phyloP scores from a whole-genome alignment of 441 rosid species.

The Raphanus hybrid region DNA sequence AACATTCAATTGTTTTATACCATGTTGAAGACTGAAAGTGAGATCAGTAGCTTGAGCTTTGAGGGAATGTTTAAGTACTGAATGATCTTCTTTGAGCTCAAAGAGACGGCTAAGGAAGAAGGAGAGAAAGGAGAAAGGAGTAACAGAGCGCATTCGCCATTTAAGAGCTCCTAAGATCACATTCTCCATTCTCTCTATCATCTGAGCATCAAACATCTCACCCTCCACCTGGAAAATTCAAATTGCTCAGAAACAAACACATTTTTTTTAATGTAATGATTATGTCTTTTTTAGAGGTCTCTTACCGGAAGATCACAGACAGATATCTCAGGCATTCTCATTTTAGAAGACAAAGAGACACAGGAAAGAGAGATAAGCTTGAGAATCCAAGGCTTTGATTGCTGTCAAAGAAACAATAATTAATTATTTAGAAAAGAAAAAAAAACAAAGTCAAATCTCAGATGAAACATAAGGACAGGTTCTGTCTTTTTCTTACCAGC shows the following conservation, averaged over 20 bases:
- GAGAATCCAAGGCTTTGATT: constrained; percentile 62
- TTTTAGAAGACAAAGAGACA: constrained; percentile 69
- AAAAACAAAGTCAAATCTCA: constrained; percentile 11
- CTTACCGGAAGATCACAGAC: constrained; percentile 53
- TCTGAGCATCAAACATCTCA: constrained; percentile 50
- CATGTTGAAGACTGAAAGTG: constrained; percentile 63
- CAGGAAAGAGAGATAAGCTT: constrained; percentile 72
- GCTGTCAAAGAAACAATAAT: constrained; percentile 44
- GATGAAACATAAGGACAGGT: constrained; percentile 21
- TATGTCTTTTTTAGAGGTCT: not conserved
- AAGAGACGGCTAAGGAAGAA: constrained; percentile 53
- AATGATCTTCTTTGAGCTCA: constrained; percentile 53
- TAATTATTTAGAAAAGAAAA: not conserved
- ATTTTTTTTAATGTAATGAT: not conserved
- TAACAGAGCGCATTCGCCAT: constrained; percentile 88
- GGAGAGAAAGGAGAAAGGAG: constrained; percentile 73
- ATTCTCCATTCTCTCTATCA: constrained; percentile 68
- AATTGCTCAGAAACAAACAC: not conserved
- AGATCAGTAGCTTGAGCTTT: constrained; percentile 60
- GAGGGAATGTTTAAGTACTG: constrained; percentile 45
- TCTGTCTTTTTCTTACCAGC: constrained; percentile 48
- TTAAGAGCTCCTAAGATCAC: constrained; percentile 71
- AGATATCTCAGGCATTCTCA: constrained; percentile 58
- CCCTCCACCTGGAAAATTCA: constrained; percentile 38
- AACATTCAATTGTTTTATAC: constrained; percentile 36